Base-by-base conservation (phyloP, 2,329 filamentous ascomycete genomes). In the Tothia fuscella region DNA sequence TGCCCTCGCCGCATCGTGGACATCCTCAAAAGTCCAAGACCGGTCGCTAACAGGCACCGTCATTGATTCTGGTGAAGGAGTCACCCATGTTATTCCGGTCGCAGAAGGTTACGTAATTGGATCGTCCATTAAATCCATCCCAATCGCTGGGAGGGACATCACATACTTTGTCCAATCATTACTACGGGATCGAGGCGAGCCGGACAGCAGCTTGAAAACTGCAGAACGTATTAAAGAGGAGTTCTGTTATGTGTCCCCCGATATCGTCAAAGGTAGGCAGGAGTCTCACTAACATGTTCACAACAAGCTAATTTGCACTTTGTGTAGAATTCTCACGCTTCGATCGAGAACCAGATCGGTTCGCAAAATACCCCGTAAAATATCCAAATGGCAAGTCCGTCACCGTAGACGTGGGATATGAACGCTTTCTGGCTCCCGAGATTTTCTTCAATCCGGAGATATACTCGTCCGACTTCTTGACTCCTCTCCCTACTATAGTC, bases 371-470 rank as follows among this genome's bases (percentile, higher is more conserved):
- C 64, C 78, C 81, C 16, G 87, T 95, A 45, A 78, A 77, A 44
- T 80, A 91, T 46, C 81, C 87, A 20, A 89, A 88, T 52, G 91
- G 91, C 48, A 81, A 83, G 52, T 79, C 83, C 52, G 80, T 89
- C 17, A 75, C 71, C 2, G 86, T 98, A 35, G 93, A 98, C 55
- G 84, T 98, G 41, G 91, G 91, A 41, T 98, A 96, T 66, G 91
- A 98, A 64, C 83, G 91, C 25, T 98, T 98, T 73, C 72, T 98
- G 46, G 91, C 91, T 2, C 93, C 93, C 19, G 91, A 98, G 63
- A 98, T 98, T 58, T 98, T 98, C 67, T 98, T 98, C 77, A 98
- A 98, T 66, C 91, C 91, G 22, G 91, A 98, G 67, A 98, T 98
- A 56, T 96, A 96, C 73, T 94, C 86, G 47, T 96, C 89, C 51